Percentiles rank a stretch among this genome's conserved stretches.
These are phyloP conservation scores for Ramaria sp. DNA, from an alignment of 768 basidiomycete species.

Conservation along the genomic window DNA sequence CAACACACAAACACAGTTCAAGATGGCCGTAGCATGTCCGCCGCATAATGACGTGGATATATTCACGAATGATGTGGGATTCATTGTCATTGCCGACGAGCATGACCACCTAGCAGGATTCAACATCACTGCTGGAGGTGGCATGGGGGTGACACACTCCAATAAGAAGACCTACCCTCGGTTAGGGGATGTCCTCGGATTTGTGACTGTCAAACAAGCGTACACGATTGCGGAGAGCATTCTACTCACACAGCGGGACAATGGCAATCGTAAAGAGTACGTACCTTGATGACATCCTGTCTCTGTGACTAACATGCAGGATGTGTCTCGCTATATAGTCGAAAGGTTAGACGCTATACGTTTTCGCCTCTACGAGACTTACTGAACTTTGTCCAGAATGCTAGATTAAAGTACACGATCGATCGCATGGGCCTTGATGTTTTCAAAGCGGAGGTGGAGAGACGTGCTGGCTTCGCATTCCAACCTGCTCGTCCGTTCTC, in stretches of 20 bases:
- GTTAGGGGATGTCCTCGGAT: conserved; percentile 77
- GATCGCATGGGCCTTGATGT: conserved; percentile 85
- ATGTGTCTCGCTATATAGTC: conserved; percentile 17
- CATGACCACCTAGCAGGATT: conserved; percentile 78
- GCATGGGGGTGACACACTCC: conserved; percentile 99
- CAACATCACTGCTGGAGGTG: conserved; percentile 90
- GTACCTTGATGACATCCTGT: conserved; percentile 16
- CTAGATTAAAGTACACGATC: conserved; percentile 92
- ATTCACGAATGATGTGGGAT: conserved; percentile 92
- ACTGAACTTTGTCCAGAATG: conserved; percentile 34
- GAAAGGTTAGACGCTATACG: conserved; percentile 19
- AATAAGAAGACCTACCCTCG: conserved; percentile 99
- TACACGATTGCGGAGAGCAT: conserved; percentile 82
- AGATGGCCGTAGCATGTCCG: conserved; percentile 92
- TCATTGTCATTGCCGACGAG: conserved; percentile 82
- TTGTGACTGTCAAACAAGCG: conserved; percentile 84
- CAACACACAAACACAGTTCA: conserved; percentile 51
- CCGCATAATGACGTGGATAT: conserved; percentile 95
- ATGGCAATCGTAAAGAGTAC: conserved; percentile 90
- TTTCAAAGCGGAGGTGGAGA: conserved; percentile 88
- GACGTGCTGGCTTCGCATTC: conserved; percentile 70
- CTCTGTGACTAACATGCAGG: background rate
- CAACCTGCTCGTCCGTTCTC: conserved; percentile 62
- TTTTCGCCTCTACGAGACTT: conserved; percentile 15
- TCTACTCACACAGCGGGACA: conserved; percentile 88